A percentile compares a stretch with the other conserved stretches of the same genome.
Evolutionary conservation across 2,329 filamentous ascomycete genomes (phyloP).

Genomic region (Fonsecaea erecta): DNA sequence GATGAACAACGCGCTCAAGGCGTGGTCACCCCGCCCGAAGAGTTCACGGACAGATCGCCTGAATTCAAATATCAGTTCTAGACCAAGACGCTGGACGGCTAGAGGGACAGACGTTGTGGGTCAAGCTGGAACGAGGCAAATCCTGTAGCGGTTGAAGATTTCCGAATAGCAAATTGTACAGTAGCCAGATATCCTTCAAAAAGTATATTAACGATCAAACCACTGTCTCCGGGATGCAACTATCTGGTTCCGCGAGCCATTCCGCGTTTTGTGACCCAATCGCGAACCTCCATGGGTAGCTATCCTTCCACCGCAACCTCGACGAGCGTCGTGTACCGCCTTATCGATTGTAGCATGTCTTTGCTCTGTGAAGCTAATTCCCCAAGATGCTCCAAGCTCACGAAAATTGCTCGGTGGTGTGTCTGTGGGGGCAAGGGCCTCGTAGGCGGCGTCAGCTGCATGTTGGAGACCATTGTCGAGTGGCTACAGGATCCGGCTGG

Average conservation of each 20-base stretch:
- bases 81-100: background rate
- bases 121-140: background rate
- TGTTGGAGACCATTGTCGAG: background rate
- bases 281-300: background rate
- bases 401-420: background rate
- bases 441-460: background rate
- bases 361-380: background rate
- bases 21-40: conserved; percentile 20
- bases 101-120: background rate
- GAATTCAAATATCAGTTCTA: conserved; percentile 33
- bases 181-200: background rate
- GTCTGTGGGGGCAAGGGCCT: background rate
- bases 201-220: background rate
- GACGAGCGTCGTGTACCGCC: background rate
- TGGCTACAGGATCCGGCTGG: background rate
- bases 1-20: conserved; percentile 25
- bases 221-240: background rate
- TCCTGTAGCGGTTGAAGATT: background rate
- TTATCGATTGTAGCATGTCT: background rate
- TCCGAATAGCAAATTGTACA: background rate
- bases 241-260: background rate
- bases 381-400: background rate
- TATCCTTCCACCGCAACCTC: background rate
- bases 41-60: conserved; percentile 32
- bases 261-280: background rate